Conservation (phyloP, 352 stramenopile genomes). For the Hyaloperonospora brassicae region DNA sequence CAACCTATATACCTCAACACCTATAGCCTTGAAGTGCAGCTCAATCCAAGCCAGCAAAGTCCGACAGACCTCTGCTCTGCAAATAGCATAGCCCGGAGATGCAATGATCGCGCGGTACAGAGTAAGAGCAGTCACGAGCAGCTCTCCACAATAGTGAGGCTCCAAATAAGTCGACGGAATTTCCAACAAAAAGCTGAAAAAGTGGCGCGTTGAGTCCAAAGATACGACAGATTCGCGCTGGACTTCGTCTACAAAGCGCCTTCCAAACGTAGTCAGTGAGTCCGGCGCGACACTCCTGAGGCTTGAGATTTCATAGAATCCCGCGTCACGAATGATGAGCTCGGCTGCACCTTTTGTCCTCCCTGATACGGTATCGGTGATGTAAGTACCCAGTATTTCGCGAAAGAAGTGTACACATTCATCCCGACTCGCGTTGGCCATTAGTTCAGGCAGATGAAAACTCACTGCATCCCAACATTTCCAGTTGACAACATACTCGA, state of each 20-base stretch:
- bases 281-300: conserved; percentile 34
- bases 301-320: conserved; percentile 71
- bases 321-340: conserved; percentile 57
- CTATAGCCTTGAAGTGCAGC: conserved; percentile 20
- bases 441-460: conserved; percentile 63
- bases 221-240: conserved; percentile 3
- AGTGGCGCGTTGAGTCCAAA: conserved; percentile 9
- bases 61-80: conserved; percentile 13
- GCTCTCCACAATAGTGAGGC: conserved; percentile 15
- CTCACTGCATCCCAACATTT: conserved; percentile 63
- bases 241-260: conserved; percentile 19
- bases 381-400: conserved; percentile 28
- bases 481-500: conserved; percentile 50
- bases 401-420: conserved; percentile 25
- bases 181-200: conserved; percentile 29
- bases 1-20: conserved; percentile 12
- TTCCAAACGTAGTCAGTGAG: conserved; percentile 28
- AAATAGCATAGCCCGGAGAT: background rate
- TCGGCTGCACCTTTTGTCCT: conserved; percentile 20
- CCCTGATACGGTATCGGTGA: conserved; percentile 19
- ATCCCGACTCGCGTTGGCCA: conserved; percentile 30
- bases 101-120: conserved; percentile 17
- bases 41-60: conserved; percentile 25
- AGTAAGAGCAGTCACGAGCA: conserved; percentile 20
- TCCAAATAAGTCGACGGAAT: conserved; percentile 35